Conservation (phyloP, 352 stramenopile species). For the Blastocystis sp. region DNA sequence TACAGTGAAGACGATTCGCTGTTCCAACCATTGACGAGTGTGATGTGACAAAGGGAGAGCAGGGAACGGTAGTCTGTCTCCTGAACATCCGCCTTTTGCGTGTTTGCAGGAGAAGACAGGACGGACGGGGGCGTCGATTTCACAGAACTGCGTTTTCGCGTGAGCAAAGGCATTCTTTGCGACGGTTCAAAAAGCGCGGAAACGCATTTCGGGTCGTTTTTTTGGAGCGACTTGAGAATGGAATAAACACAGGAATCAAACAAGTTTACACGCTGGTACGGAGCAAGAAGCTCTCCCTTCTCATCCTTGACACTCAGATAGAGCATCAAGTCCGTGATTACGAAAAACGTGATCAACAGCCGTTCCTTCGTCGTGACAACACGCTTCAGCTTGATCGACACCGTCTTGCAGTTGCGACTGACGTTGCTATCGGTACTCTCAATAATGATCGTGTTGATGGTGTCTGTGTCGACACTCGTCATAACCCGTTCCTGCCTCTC, state of each 20-base stretch:
- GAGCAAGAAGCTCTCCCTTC: not conserved
- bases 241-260: slow-evolving; percentile 26
- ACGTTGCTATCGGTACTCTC: not conserved
- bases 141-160: slow-evolving; percentile 22
- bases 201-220: not conserved
- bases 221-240: not conserved
- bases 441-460: slow-evolving; percentile 15
- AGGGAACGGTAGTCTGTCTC: not conserved
- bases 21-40: not conserved
- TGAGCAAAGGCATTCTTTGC: slow-evolving; percentile 30
- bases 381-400: slow-evolving; percentile 15
- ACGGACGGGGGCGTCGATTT: not conserved
- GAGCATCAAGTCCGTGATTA: slow-evolving; percentile 28
- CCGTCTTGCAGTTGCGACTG: not conserved
- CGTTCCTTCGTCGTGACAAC: not conserved
- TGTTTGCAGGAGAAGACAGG: not conserved
- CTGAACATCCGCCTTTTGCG: slow-evolving; percentile 16
- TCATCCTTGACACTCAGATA: slow-evolving; percentile 6
- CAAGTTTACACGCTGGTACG: slow-evolving; percentile 3
- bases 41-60: slow-evolving; percentile 8
- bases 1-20: not conserved
- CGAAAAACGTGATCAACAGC: slow-evolving; percentile 1
- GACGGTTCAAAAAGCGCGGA: not conserved
- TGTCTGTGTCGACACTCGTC: not conserved
- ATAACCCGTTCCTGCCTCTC: not conserved